A percentile compares a stretch with the other conserved stretches of the same genome.
phyloP scores from a whole-genome alignment of 306 rosid species.

The Rosa multiflora region DNA sequence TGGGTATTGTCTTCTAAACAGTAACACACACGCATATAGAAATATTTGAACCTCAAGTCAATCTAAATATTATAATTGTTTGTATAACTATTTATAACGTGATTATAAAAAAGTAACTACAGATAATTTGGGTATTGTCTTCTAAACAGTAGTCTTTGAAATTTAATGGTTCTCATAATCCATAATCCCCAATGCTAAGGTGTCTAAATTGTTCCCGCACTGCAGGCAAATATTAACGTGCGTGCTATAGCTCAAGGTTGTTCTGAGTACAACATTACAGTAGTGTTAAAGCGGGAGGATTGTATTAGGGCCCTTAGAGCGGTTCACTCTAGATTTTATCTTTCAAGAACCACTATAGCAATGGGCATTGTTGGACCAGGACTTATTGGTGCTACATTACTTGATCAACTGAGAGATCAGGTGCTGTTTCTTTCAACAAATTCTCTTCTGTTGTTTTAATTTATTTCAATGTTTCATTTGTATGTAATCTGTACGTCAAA shows the following conservation, averaged over 20 bases:
- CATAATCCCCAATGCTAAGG: slow-evolving; percentile 7
- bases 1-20: not conserved
- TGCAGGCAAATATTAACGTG: slow-evolving; percentile 92
- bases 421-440: slow-evolving; percentile 37
- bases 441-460: slow-evolving; percentile 11
- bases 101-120: not conserved
- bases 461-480: slow-evolving; percentile 11
- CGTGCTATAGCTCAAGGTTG: slow-evolving; percentile 99
- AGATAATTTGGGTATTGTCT: not conserved
- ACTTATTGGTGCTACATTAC: slow-evolving; percentile 88
- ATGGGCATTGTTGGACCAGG: slow-evolving; percentile 99
- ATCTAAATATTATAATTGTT: not conserved
- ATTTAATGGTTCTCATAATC: slow-evolving; percentile 13
- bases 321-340: slow-evolving; percentile 96
- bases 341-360: slow-evolving; percentile 89
- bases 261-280: slow-evolving; percentile 90
- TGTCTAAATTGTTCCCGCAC: slow-evolving; percentile 16
- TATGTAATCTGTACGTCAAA: slow-evolving; percentile 1
- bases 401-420: slow-evolving; percentile 97
- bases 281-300: slow-evolving; percentile 87
- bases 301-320: slow-evolving; percentile 93
- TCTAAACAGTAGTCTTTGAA: slow-evolving; percentile 8
- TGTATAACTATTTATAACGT: not conserved
- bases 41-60: not conserved
- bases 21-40: not conserved